Base-by-base conservation (phyloP, 305 asterid species). In the Fraxinus platypoda region DNA sequence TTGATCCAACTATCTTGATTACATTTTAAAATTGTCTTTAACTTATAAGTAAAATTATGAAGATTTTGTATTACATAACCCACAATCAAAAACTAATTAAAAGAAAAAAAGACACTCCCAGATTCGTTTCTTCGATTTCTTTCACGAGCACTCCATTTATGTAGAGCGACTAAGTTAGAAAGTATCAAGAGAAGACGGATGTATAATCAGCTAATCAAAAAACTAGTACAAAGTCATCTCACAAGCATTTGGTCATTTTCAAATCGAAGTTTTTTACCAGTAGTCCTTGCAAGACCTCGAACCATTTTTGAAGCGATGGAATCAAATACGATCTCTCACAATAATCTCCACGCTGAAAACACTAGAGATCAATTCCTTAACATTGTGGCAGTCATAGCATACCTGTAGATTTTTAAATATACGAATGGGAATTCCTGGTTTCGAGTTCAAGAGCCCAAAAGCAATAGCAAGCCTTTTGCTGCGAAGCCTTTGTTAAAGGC, bases 401-500 rank as follows among this genome's bases (percentile, higher is more conserved):
- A 94, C 81, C 3, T 93, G 89, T 73, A 91, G 85, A 81, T 92
- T 94, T 83, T 94, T 94, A 77, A 92, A 93, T 26, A 94, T 78
- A 28, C 92, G 93, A 81, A 94, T 77, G 0, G 93, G 88, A 35
- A 70, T 85, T 54, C 93, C 90, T 0, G 89, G 87, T 82, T 86
- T 89, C 9, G 81, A 77, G 81, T 90, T 91, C 85, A 94, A 52
- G 35, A 94, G 90, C 9, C 93, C 94, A 26, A 87, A 93, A 1
- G 94, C 94, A 64, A 93, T 87, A 0, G 97, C 95, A 76, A 94
- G 83, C 80, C 95, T 91, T 85, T 93, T 97, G 46, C 97, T 91
- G 78, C 93, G 98, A 77, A 91, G 92, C 79, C 90, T 82, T 46
- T 88, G 93, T 0, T 93, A 70, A 54, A 21, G 64, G 79, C 84